Percentiles rank a stretch among this genome's conserved stretches.
phyloP scores from a whole-genome alignment of 139 green algal species.

The Chlamydomonas eustigma region DNA sequence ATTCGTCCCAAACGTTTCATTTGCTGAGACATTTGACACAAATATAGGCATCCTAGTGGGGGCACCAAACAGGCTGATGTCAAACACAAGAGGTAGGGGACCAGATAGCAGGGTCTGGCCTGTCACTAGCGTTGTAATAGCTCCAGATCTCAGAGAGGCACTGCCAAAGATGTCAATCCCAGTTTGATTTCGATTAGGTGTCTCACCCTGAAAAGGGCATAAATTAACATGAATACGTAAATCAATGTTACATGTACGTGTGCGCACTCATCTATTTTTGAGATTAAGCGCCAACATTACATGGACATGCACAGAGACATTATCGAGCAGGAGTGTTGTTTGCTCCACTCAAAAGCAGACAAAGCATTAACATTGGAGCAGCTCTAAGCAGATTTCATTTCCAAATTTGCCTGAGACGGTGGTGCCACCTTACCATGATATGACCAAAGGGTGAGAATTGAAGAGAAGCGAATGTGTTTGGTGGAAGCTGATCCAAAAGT shows the following conservation, averaged over 20 bases:
- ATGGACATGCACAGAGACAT: too few relatives aligned
- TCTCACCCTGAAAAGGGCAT: not conserved
- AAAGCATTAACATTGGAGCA: too few relatives aligned
- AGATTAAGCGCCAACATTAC: too few relatives aligned
- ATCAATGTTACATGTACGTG: too few relatives aligned
- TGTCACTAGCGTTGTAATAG: not conserved
- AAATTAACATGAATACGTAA: too few relatives aligned
- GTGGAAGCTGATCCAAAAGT: not conserved
- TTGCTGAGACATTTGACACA: not conserved
- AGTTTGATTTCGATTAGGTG: not conserved
- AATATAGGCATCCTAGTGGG: not conserved
- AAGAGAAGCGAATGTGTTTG: not conserved
- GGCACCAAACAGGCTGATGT: not conserved
- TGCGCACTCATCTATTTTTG: too few relatives aligned
- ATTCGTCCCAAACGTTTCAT: conserved; percentile 9
- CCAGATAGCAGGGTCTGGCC: not conserved
- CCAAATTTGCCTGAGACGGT: too few relatives aligned
- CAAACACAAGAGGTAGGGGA: not conserved
- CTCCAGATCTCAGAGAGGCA: not conserved
- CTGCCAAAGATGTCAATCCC: not conserved
- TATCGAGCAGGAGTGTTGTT: too few relatives aligned
- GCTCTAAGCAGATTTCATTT: too few relatives aligned
- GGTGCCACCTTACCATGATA: not conserved
- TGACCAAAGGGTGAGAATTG: not conserved
- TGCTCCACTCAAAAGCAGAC: too few relatives aligned